Percentiles rank a stretch among this genome's conserved stretches.
phyloP scores from a whole-genome alignment of 140 eudicot genomes.

The Bidens hawaiensis region DNA sequence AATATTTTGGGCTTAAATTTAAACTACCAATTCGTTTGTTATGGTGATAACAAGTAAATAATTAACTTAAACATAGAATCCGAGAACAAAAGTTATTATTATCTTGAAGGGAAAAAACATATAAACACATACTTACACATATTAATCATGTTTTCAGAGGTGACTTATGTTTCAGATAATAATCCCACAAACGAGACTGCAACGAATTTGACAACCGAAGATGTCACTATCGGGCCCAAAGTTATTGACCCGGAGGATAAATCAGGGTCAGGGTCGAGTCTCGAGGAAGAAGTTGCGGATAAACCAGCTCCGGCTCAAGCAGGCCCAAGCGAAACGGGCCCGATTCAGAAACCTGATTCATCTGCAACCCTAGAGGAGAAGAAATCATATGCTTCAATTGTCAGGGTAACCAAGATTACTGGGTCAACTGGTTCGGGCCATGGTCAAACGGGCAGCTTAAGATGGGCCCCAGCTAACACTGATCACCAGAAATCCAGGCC shows the following conservation, averaged over 20 bases:
- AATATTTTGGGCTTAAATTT: neutral
- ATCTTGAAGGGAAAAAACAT: neutral
- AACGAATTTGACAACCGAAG: constrained; percentile 18
- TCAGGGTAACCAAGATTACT: constrained; percentile 38
- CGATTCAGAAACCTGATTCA: constrained; percentile 25
- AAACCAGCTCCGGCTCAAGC: constrained; percentile 28
- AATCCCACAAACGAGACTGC: constrained; percentile 23
- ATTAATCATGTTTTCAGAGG: constrained; percentile 22
- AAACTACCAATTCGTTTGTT: neutral
- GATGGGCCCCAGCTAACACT: constrained; percentile 45
- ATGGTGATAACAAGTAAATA: neutral
- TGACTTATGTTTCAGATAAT: constrained; percentile 20
- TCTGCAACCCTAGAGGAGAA: constrained; percentile 42
- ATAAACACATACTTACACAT: constrained; percentile 12
- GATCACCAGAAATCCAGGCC: constrained; percentile 37
- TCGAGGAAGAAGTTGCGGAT: constrained; percentile 40
- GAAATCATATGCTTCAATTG: constrained; percentile 71
- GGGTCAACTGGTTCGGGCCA: constrained; percentile 32
- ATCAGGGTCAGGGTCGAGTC: constrained; percentile 25
- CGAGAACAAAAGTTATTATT: neutral
- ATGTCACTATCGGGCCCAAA: constrained; percentile 26
- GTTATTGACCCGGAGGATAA: constrained; percentile 32
- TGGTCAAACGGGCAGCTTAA: constrained; percentile 30
- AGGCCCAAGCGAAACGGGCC: constrained; percentile 11
- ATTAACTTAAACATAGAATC: constrained; percentile 6